Conservation (phyloP, 2,329 filamentous ascomycete genomes). For the Leptographium wingfieldii region DNA sequence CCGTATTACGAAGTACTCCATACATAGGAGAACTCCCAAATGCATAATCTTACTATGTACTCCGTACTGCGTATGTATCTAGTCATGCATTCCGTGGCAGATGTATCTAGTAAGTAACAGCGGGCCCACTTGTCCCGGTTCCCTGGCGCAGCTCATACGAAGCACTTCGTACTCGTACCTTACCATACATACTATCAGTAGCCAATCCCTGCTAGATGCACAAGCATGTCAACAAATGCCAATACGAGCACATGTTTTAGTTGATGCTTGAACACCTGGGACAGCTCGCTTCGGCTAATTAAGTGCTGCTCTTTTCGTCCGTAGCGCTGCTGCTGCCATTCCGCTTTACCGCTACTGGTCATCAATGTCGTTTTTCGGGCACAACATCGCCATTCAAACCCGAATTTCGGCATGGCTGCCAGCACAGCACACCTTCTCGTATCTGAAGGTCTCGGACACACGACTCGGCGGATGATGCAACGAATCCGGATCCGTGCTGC, state of each 20-base stretch:
- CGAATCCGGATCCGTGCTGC: neutral
- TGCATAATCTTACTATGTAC: neutral
- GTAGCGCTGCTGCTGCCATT: neutral
- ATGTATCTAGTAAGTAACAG: neutral
- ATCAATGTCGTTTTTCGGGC: neutral
- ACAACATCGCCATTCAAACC: neutral
- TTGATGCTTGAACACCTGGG: neutral
- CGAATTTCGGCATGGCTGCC: neutral
- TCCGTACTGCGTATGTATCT: too few species aligned
- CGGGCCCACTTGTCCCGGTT: neutral
- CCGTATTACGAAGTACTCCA: too few species aligned
- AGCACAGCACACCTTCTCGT: neutral
- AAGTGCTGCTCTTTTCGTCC: neutral
- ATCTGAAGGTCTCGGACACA: neutral
- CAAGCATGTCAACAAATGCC: neutral
- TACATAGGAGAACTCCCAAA: too few species aligned
- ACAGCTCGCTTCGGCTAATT: neutral
- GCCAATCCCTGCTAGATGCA: neutral
- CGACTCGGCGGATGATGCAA: neutral
- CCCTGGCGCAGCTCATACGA: neutral
- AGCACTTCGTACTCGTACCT: too few species aligned
- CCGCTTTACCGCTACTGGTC: neutral
- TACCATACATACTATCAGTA: neutral
- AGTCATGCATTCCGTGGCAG: neutral
- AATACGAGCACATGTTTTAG: neutral